Evolutionary conservation across 345 rosid species (phyloP).

Genomic region (Combretum micranthum): DNA sequence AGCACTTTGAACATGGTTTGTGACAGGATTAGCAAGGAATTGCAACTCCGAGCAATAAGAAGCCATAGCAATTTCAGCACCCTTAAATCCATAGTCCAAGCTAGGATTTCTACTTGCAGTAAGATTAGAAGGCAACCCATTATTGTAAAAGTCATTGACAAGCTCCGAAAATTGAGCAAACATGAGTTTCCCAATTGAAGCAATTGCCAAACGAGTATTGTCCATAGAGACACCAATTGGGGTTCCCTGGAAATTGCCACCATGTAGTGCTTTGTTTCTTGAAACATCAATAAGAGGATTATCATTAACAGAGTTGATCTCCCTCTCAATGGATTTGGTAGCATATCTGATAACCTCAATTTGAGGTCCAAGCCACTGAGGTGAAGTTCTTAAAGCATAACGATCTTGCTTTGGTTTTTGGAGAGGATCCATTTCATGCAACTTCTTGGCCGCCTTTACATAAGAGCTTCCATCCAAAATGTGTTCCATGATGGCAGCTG

Average conservation of each 20-base stretch:
- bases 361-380: constrained; percentile 14
- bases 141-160: constrained; percentile 16
- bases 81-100: constrained; percentile 15
- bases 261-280: constrained; percentile 14
- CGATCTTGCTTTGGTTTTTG: constrained; percentile 17
- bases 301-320: constrained; percentile 15
- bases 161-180: constrained; percentile 16
- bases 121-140: constrained; percentile 14
- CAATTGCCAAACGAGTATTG: constrained; percentile 10
- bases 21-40: constrained; percentile 15
- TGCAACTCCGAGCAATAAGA: constrained; percentile 16
- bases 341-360: constrained; percentile 12
- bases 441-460: constrained; percentile 11
- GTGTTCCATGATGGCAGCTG: constrained; percentile 17
- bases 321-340: constrained; percentile 16
- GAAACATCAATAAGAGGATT: constrained; percentile 14
- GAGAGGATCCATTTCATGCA: constrained; percentile 13
- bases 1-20: constrained; percentile 13
- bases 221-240: constrained; percentile 17
- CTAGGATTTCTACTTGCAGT: constrained; percentile 12
- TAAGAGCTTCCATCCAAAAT: constrained; percentile 14
- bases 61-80: constrained; percentile 16
- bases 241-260: constrained; percentile 16
- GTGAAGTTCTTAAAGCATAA: constrained; percentile 11
- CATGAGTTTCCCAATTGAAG: constrained; percentile 13